Percentiles rank a stretch among this genome's conserved stretches.
phyloP scores from a whole-genome alignment of 257 asterid genomes.

The Gentiana macrophylla region DNA sequence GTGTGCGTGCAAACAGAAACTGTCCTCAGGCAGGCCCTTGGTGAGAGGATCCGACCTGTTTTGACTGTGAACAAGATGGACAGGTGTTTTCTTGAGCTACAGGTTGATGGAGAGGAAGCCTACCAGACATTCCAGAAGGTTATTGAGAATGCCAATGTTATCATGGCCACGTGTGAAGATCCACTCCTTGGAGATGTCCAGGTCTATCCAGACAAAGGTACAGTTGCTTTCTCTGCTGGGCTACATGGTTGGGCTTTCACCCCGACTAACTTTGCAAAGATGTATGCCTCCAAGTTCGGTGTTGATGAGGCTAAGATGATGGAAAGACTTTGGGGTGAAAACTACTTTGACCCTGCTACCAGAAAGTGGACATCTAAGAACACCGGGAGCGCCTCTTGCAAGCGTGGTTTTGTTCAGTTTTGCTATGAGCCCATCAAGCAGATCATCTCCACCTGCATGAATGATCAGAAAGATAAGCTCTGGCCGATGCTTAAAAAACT shows the following conservation, averaged over 20 bases:
- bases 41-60: constrained; percentile 40
- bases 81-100: constrained; percentile 39
- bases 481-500: constrained; percentile 37
- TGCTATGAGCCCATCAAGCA: constrained; percentile 36
- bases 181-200: constrained; percentile 37
- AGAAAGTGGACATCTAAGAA: constrained; percentile 31
- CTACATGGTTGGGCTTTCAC: constrained; percentile 46
- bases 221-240: constrained; percentile 42
- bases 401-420: constrained; percentile 38
- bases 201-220: constrained; percentile 37
- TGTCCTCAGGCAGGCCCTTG: constrained; percentile 38
- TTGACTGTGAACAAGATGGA: constrained; percentile 40
- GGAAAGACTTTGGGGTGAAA: constrained; percentile 44
- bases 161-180: constrained; percentile 36
- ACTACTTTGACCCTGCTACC: constrained; percentile 33
- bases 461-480: constrained; percentile 33
- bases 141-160: constrained; percentile 35
- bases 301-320: constrained; percentile 34
- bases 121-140: constrained; percentile 31
- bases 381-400: constrained; percentile 23
- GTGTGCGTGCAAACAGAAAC: constrained; percentile 44
- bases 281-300: constrained; percentile 37
- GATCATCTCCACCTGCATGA: constrained; percentile 31
- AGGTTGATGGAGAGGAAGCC: constrained; percentile 41
- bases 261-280: constrained; percentile 27